Evolutionary conservation across 352 stramenopile species (phyloP).

Genomic region (Peronosclerospora sorghi): DNA sequence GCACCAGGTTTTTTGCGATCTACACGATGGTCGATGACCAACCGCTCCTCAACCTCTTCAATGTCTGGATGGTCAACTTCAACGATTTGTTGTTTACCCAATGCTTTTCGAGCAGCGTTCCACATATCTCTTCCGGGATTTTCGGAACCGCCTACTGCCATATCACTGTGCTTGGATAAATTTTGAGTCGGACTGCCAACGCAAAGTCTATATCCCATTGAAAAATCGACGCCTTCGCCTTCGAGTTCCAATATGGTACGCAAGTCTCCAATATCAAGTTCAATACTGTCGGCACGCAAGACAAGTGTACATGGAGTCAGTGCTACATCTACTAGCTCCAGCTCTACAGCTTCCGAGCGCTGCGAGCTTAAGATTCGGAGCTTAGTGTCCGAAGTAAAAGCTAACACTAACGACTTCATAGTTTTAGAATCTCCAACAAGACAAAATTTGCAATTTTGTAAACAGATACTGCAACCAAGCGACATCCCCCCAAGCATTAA

Average conservation of each 20-base stretch:
- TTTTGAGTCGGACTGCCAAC: conserved; percentile 29
- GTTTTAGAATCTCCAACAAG: conserved; percentile 64
- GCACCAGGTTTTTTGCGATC: conserved; percentile 46
- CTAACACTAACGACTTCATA: conserved; percentile 63
- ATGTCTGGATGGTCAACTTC: conserved; percentile 48
- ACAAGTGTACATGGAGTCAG: conserved; percentile 64
- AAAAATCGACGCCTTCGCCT: conserved; percentile 75
- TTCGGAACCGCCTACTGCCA: conserved; percentile 1
- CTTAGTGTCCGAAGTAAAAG: conserved; percentile 69
- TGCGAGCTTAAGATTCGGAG: conserved; percentile 48
- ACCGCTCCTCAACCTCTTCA: conserved; percentile 22
- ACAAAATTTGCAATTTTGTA: conserved; percentile 63
- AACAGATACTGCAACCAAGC: conserved; percentile 35
- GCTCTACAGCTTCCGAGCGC: conserved; percentile 52
- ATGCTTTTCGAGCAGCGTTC: conserved; percentile 39
- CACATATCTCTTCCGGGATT: conserved; percentile 42
- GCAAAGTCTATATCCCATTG: conserved; percentile 58
- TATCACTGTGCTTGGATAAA: conserved; percentile 9
- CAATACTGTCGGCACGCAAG: conserved; percentile 51
- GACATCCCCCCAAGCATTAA: conserved; percentile 47
- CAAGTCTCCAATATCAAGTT: conserved; percentile 58
- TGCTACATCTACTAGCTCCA: conserved; percentile 72
- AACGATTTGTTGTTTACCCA: conserved; percentile 44
- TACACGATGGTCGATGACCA: conserved; percentile 11
- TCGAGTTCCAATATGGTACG: conserved; percentile 78